Base-by-base conservation (phyloP, 1,139 yeast species). In the Geotrichum citri-aurantii region DNA sequence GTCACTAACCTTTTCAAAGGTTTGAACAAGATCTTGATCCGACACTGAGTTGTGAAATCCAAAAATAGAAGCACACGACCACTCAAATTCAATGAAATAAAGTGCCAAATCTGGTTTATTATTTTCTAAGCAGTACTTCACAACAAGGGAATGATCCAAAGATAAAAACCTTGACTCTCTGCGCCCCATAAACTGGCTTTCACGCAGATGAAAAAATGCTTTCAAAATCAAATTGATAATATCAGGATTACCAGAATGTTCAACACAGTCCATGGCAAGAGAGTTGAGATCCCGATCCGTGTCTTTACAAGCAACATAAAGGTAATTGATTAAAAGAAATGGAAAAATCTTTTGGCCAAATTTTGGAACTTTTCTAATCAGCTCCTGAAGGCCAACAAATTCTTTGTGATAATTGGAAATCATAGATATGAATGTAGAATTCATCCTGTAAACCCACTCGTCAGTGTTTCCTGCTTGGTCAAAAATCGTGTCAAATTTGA, bases 11-110 rank as follows among this genome's bases (percentile, higher is more conserved):
- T 26, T 48, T 21, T 57, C 57, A 21, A 52, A 57, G 2, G 58
- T 57, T 44, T 53, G 14, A 7, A 11, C 31, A 37, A 37, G 44
- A n/a, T 37, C 19, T 37, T 37, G 44, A 19, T n/a, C 44, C 12
- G 44, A 37, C 12, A 27, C 44, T 17, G 46, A 33, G n/a, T 49
- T 48, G 21, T 50, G 37, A 42, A 47, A 44, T 4, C 14, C 27
- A 52, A 58, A 54, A 23, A 21, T n/a, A 4, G 29, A 17, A 29
- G 58, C 17, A 40, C 42, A 33, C 2, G 58, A 54, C 60, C 60
- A 58, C 6, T 54, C 58, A 5, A 58, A 19, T 19, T 58, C 60
- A 21, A 54, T 54, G 11, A 58, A 46, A 55, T 55, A 55, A 8
- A 54, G 44, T 2, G 60, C 60, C 19, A 19, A n/a, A 17, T 58